These are phyloP conservation scores for Fonsecaea pedrosoi DNA, from an alignment of 2,329 filamentous ascomycete species.

Conservation along the genomic window DNA sequence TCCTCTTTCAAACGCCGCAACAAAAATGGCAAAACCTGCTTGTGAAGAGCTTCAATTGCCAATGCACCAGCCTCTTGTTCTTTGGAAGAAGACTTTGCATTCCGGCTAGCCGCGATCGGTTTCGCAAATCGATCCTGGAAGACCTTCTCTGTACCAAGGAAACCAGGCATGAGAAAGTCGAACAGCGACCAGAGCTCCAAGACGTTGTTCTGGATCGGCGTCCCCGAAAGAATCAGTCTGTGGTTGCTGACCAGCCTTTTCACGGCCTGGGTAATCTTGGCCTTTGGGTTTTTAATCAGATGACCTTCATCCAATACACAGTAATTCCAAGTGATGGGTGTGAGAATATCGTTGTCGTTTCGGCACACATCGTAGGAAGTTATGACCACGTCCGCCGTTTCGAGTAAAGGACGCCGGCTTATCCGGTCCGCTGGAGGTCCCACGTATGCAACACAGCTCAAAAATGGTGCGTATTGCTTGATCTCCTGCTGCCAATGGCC, in stretches of 20 bases:
- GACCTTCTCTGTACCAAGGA: constrained; percentile 94
- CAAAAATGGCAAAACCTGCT: constrained; percentile 95
- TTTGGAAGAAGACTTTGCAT: constrained; percentile 96
- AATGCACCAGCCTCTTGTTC: constrained; percentile 96
- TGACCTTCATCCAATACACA: constrained; percentile 96
- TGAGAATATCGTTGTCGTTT: constrained; percentile 87
- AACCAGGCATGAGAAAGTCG: constrained; percentile 98
- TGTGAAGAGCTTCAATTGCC: constrained; percentile 97
- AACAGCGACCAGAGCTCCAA: constrained; percentile 97
- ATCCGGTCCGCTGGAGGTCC: constrained; percentile 83
- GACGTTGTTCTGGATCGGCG: constrained; percentile 97
- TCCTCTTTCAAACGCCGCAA: constrained; percentile 96
- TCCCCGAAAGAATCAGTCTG: constrained; percentile 92
- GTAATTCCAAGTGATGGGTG: constrained; percentile 92
- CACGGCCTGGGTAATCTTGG: constrained; percentile 92
- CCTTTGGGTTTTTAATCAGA: constrained; percentile 97
- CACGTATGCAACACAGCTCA: constrained; percentile 87
- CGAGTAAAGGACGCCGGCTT: constrained; percentile 71
- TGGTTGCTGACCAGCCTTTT: constrained; percentile 92
- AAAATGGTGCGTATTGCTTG: constrained; percentile 91
- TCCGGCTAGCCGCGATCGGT: constrained; percentile 91
- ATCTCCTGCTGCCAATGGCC: constrained; percentile 99
- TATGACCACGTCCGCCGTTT: constrained; percentile 86
- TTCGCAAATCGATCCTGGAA: constrained; percentile 95
- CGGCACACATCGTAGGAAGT: constrained; percentile 98